Conservation (phyloP, 2,329 filamentous ascomycete species). For the Rhinocladiella similis region DNA sequence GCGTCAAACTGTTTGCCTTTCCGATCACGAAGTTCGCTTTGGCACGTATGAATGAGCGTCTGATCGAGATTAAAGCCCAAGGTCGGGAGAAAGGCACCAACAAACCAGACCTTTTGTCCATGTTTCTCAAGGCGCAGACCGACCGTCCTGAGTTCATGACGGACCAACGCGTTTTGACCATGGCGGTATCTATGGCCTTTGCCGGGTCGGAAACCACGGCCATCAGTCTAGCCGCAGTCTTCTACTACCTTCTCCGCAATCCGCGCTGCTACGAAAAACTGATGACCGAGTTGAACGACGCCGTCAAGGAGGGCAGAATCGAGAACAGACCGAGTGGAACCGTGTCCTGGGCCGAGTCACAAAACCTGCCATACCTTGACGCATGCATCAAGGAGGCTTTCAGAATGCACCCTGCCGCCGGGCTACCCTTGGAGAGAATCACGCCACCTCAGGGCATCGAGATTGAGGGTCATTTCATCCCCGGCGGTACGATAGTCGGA, state of each 20-base stretch:
- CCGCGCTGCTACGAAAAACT: conserved; percentile 39
- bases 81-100: conserved; percentile 19
- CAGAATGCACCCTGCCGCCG: conserved; percentile 72
- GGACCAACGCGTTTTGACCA: conserved; percentile 32
- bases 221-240: conserved; percentile 69
- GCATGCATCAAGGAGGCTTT: conserved; percentile 78
- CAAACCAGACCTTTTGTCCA: conserved; percentile 28
- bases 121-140: conserved; percentile 29
- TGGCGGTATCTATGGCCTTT: conserved; percentile 40
- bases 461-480: conserved; percentile 66
- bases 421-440: conserved; percentile 71
- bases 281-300: conserved; percentile 26
- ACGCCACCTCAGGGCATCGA: conserved; percentile 64
- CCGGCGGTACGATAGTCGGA: conserved; percentile 71
- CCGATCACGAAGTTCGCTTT: conserved; percentile 72
- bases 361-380: conserved; percentile 70
- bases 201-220: conserved; percentile 80
- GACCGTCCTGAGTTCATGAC: conserved; percentile 34
- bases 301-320: conserved; percentile 24
- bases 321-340: conserved; percentile 12
- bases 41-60: conserved; percentile 65
- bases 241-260: conserved; percentile 72
- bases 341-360: conserved; percentile 59
- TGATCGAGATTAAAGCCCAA: conserved; percentile 48
- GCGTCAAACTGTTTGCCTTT: conserved; percentile 67